Evolutionary conservation across 805 yeast genomes (phyloP), one percentile per base, ranked within the genome.

Genomic region (Schwanniomyces pseudopolymorphus): DNA sequence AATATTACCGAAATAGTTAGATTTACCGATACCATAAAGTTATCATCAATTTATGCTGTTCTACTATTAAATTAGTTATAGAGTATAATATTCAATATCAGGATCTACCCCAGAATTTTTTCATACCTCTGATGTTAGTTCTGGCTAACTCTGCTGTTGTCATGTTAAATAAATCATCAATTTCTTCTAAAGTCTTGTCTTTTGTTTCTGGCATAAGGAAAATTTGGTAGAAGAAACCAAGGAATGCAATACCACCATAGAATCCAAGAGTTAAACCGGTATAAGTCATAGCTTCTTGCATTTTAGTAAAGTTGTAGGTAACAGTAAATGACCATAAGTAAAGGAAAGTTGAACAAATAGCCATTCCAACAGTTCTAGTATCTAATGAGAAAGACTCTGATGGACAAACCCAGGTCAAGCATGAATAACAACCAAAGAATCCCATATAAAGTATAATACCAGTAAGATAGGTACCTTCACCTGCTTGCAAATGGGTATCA

Each of bases 181-280:
- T 79, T 65, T 84, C 89, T 66, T 84, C 90, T 60, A 84, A 74
- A 11, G 89, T 81, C 67, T 78, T 80, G 55, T 79, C 84, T 67
- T 83, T 84, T 28, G 89, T 84, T 66, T 85, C 89, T 33, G 85
- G 87, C 78, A 83, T 81, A 65, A 81, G 79, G 50, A 81, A 58
- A 24, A 63, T 51, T 61, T 79, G 83, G 61, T 79, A 79, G 44
- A 78, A 55, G 54, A 77, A 65, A 44, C 85, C 87, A 24, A 82
- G 46, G 46, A 79, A 75, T 1, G 85, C 85, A 56, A 83, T 74
- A 39, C 86, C 87, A 42, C 86, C 87, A 56, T 80, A 83, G 73
- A 83, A 83, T 0, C 87, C 87, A 40, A 82, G 63, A 5, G 83
- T 74, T 52, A 83, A 70, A 24, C 89, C 87, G 22, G 85, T 79